Percentiles rank a stretch among this genome's conserved stretches.
These are phyloP conservation scores for Choricystis sp. DNA, from an alignment of 139 green algal genomes.

Conservation along the genomic window DNA sequence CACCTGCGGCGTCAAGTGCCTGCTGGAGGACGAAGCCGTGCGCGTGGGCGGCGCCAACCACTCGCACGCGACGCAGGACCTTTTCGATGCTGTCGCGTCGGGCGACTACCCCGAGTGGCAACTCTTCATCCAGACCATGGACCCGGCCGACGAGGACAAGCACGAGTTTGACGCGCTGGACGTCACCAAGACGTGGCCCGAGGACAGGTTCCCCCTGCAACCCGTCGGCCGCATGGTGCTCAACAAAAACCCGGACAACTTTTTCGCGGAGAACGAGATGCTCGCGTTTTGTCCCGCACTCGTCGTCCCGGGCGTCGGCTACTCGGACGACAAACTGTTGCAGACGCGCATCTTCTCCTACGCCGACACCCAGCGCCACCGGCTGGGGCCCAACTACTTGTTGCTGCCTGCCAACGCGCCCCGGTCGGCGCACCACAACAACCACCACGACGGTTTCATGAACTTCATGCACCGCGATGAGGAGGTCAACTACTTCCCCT, in stretches of 20 bases:
- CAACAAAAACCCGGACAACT: conserved; percentile 72
- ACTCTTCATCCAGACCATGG: conserved; percentile 85
- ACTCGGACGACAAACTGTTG: conserved; percentile 91
- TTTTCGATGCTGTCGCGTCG: conserved; percentile 77
- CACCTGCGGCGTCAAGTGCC: conserved; percentile 58
- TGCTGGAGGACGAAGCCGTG: conserved; percentile 82
- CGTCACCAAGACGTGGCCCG: conserved; percentile 71
- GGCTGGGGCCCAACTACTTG: conserved; percentile 92
- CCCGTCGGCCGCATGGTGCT: conserved; percentile 67
- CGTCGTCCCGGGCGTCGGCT: conserved; percentile 66
- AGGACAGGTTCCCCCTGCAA: conserved; percentile 59
- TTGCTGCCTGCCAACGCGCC: conserved; percentile 76
- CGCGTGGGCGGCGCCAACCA: conserved; percentile 82
- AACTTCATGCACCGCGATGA: conserved; percentile 86
- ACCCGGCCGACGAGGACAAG: conserved; percentile 43
- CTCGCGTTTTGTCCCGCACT: conserved; percentile 65
- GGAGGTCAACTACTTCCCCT: conserved; percentile 97
- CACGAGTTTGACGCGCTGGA: conserved; percentile 74
- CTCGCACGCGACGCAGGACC: conserved; percentile 85
- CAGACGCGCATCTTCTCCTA: conserved; percentile 77
- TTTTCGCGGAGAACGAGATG: conserved; percentile 76
- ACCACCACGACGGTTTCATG: conserved; percentile 95
- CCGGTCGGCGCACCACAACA: conserved; percentile 73
- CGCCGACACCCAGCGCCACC: conserved; percentile 74
- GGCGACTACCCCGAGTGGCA: conserved; percentile 91